phyloP scores from a whole-genome alignment of 495 filamentous ascomycete species.

The Aspergillus saccharolyticus region DNA sequence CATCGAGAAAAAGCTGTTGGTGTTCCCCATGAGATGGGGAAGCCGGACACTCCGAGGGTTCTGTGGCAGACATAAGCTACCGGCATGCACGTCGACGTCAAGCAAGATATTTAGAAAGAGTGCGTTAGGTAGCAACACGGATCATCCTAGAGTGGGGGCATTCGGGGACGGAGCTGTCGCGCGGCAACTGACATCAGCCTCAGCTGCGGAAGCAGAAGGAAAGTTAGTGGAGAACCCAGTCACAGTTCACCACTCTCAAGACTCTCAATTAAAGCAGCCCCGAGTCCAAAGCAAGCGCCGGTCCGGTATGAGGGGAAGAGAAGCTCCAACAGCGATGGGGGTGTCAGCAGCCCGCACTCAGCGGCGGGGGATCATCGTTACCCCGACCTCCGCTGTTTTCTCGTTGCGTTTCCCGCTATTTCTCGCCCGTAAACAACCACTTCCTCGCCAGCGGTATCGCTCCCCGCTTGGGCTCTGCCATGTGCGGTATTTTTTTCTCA shows the following conservation, averaged over 20 bases:
- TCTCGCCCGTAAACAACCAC: neutral
- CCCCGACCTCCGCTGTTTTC: constrained; percentile 16
- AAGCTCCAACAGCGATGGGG: constrained; percentile 1
- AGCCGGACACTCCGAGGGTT: constrained; percentile 22
- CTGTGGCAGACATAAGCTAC: constrained; percentile 40
- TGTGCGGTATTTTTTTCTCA: constrained; percentile 66
- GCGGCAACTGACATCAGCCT: neutral
- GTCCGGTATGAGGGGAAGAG: neutral
- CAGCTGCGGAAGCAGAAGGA: neutral
- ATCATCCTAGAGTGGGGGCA: constrained; percentile 19
- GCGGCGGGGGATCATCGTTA: constrained; percentile 23
- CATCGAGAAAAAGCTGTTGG: constrained; percentile 18
- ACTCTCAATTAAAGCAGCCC: neutral
- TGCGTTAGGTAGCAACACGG: constrained; percentile 16
- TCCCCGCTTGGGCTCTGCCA: constrained; percentile 23
- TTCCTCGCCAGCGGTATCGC: neutral
- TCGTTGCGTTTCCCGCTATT: neutral
- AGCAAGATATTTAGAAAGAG: constrained; percentile 53
- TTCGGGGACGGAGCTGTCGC: constrained; percentile 6
- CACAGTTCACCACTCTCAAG: neutral
- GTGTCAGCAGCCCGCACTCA: constrained; percentile 12
- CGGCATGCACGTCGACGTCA: constrained; percentile 43
- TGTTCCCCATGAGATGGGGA: constrained; percentile 25
- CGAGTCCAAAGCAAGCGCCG: neutral
- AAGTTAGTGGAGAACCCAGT: neutral